Evolutionary conservation across 495 filamentous ascomycete species (phyloP), one percentile per base, ranked within the genome.

Genomic region (Acidiella bohemica): DNA sequence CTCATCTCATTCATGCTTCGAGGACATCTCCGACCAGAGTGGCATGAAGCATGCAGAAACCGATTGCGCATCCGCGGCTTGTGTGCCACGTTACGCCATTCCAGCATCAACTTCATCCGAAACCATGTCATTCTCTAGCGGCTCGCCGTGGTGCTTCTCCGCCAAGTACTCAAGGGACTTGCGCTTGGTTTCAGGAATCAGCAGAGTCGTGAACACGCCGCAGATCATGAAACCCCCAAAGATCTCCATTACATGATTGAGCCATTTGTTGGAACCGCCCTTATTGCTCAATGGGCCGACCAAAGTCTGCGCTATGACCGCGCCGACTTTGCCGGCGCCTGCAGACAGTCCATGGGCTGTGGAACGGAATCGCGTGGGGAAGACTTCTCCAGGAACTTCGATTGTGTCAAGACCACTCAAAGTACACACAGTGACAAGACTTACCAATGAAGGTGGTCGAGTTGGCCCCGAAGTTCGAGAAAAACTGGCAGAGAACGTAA

Each of bases 191-290:
- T 84, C 80, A 0, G 72, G 72, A 37, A 86, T 80, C 44, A 80
- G 54, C 23, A 75, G 41, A 0, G 75, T 71, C 1, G 75, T 76
- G 44, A 76, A 65, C 39, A 73, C 47, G 41, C 80, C 80, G 46
- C 70, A 70, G 12, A 85, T 59, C 80, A 85, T 84, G 62, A 85
- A 85, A 22, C 78, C 59, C 5, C 76, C 76, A 49, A 78, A 84
- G 49, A 85, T 84, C 65, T 84, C 58, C 65, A 83, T 75, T 31
- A 84, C 73, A 55, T 84, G 76, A 59, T 83, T 72, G 49, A 84
- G 63, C 80, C 79, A 84, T 2, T 34, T 34, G 17, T 34, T 16
- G 12, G 12, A 8, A 7, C 7, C 31, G 14, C 17, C 31, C 31
- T 34, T 34, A 16, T 34, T 34, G 7, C 16, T 34, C 7, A 34